Evolutionary conservation across 768 basidiomycete genomes (phyloP).

Genomic region (Tricholoma furcatifolium): DNA sequence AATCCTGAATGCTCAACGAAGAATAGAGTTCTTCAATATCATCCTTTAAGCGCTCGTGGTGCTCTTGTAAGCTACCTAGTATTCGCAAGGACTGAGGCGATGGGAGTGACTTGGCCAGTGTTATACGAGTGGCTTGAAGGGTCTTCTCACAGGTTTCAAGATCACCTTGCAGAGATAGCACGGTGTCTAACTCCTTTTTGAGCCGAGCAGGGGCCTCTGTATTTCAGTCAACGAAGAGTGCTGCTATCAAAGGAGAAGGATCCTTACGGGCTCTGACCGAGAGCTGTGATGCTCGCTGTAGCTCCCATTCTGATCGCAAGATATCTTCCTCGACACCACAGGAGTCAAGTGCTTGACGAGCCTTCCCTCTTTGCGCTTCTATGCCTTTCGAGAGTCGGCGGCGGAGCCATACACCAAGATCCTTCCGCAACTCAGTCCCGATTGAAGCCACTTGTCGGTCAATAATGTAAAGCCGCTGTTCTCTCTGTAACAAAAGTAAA

Average conservation of each 20-base stretch:
- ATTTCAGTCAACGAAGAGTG: conserved; percentile 18
- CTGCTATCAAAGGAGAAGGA: conserved; percentile 7
- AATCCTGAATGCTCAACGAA: conserved; percentile 30
- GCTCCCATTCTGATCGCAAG: conserved; percentile 29
- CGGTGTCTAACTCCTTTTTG: no score
- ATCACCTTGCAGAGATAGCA: no score
- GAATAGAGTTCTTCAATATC: conserved; percentile 31
- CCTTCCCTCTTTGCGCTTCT: conserved; percentile 8
- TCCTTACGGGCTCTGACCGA: conserved; percentile 27
- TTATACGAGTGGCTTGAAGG: no score
- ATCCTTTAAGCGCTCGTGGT: conserved; percentile 18
- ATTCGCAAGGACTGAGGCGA: conserved; percentile 6
- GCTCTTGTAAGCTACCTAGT: conserved; percentile 21
- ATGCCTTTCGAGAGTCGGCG: conserved; percentile 18
- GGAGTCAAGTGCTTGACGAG: conserved; percentile 12
- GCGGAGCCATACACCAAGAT: conserved; percentile 33
- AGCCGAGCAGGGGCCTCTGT: conserved; percentile 29
- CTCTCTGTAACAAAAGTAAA: conserved; percentile 10
- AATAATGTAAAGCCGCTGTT: conserved; percentile 29
- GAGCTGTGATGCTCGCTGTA: conserved; percentile 29
- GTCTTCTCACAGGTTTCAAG: no score
- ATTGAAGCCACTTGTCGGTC: no score
- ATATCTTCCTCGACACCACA: conserved; percentile 17
- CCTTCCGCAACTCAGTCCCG: conserved; percentile 20
- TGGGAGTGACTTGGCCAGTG: not conserved